Evolutionary conservation across 176 grass and related monocot genomes (phyloP), one percentile per base, ranked within the genome.

Genomic region (Chloris gayana): DNA sequence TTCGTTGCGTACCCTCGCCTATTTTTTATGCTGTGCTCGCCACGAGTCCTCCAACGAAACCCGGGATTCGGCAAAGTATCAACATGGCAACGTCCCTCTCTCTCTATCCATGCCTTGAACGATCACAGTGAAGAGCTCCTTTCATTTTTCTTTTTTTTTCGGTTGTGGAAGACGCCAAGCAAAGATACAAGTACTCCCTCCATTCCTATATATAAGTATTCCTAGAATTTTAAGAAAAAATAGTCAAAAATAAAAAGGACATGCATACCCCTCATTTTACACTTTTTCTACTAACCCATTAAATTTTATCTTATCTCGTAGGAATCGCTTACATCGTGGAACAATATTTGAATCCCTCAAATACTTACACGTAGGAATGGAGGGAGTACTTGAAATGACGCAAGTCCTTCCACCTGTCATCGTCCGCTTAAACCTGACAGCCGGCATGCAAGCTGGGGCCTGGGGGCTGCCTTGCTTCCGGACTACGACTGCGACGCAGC

Each of bases 361-460:
- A n/a, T n/a, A n/a, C n/a, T n/a, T n/a, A n/a, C n/a, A n/a, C n/a
- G n/a, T n/a, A n/a, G n/a, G n/a, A n/a, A n/a, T n/a, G n/a, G n/a
- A n/a, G n/a, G n/a, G n/a, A n/a, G n/a, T n/a, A 54, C 51, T 50
- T 50, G 4, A 3, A 54, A 47, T 4, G 70, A 10, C 30, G 63
- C 38, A 58, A 62, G 60, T 61, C 33, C 13, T 61, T 64, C 32
- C 75, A 67, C 53, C 41, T 41, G 54, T 87, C 78, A 62, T 34
- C 14, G 26, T 82, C 73, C 42, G 41, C 33, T 21, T 37, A 13
- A 44, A 41, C 3, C 64, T n/a, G 70, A 56, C 44, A 75, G 71
- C 39, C n/a, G 51, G 75, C 42, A 31, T 21, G 41, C 30, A 0
- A 19, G 7, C 75, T 9, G 74, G 14, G 18, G 15, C 67, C 9